Base-by-base conservation (phyloP, 257 asterid genomes). In the Jasminum sambac region DNA sequence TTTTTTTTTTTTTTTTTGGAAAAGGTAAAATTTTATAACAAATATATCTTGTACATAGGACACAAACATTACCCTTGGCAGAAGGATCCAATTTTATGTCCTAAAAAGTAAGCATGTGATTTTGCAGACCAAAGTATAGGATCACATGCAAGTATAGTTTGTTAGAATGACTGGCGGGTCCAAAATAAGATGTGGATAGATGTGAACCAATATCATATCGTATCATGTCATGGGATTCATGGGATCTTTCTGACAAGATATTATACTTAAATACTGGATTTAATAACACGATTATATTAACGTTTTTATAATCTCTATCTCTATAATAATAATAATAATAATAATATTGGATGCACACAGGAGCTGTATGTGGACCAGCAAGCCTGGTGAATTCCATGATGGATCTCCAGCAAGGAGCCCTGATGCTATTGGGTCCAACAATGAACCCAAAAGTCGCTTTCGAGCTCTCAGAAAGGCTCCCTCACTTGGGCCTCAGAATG, bases 341-440 rank as follows among this genome's bases (percentile, higher is more conserved):
- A n/a, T n/a, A n/a, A n/a, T n/a, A 17, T 0, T 43, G 13, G 26
- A 19, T 1, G 17, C n/a, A 13, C 50, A 58, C 82, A 94, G 97
- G 99, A 3, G 96, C 96, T 2, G 87, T 91, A 1, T 94, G 99
- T 58, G 99, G 97, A 0, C 96, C 97, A 50, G 96, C 89, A 4
- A 88, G 80, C 70, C 84, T 94, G 4, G 86, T 94, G 77, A 89
- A 94, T 71, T 84, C 97, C 0, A 91, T 94, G 99, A 91, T 94
- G 97, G 97, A 94, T 63, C 89, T 91, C 61, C 97, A 84, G 3
- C 96, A 91, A 65, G 99, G 99, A 36, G 37, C 96, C 10, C 84
- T 94, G 2, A 91, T 94, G 99, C 84, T 94, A 5, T 72, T 94
- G 19, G 99, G 98, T 13, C 99, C 99, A 13, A 94, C 99, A 1